Percentiles rank a stretch among this genome's conserved stretches.
phyloP scores from a whole-genome alignment of 345 rosid genomes.

The Syzygium jambos region DNA sequence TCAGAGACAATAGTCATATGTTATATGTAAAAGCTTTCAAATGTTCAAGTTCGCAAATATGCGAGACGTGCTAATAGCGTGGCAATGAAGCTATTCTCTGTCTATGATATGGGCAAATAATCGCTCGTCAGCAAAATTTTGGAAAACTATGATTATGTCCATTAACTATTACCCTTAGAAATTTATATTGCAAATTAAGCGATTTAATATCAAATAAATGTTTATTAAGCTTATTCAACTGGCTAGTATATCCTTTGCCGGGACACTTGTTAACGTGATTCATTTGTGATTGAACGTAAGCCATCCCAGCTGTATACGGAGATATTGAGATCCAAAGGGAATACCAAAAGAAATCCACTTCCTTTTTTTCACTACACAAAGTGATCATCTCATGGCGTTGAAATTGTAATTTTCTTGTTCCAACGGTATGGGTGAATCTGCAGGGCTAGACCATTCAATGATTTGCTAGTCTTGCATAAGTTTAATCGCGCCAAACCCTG shows the following conservation, averaged over 20 bases:
- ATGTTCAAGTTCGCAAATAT: background rate
- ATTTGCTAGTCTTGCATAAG: background rate
- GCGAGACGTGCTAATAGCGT: background rate
- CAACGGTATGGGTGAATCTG: background rate
- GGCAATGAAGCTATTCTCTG: background rate
- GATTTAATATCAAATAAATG: background rate
- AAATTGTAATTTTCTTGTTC: background rate
- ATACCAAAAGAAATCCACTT: background rate
- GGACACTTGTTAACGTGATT: background rate
- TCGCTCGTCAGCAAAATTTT: background rate
- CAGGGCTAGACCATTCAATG: background rate
- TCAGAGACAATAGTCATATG: background rate
- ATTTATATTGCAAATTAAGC: background rate
- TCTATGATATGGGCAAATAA: background rate
- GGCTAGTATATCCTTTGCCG: background rate
- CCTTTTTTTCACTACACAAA: background rate
- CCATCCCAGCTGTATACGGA: background rate
- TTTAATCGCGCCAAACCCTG: background rate
- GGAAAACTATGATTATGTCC: background rate
- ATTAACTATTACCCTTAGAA: background rate
- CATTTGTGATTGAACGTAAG: background rate
- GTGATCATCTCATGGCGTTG: background rate
- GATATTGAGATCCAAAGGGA: background rate
- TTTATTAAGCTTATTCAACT: background rate
- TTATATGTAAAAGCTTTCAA: background rate